These are phyloP conservation scores for Macadamia integrifolia DNA, from an alignment of 164 flowering plant species.

Conservation along the genomic window DNA sequence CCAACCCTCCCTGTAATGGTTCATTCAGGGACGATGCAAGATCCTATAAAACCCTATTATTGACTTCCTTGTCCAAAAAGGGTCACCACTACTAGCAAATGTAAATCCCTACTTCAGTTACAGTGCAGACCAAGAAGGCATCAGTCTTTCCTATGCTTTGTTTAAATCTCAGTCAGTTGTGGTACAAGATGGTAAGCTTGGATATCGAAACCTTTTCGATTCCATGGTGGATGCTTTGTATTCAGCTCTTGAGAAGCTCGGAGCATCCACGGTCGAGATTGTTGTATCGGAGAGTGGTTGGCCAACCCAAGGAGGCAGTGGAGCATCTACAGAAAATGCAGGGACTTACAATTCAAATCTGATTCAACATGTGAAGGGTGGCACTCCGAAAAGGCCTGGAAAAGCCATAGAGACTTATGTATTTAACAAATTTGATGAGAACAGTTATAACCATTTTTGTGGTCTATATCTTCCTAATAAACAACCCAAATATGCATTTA, in stretches of 20 bases:
- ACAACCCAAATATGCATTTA: constrained; percentile 3
- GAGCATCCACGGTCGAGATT: background rate
- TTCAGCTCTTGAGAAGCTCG: constrained; percentile 1
- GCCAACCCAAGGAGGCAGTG: constrained; percentile 1
- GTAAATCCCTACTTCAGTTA: no score
- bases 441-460: background rate
- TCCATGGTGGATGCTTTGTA: background rate
- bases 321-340: constrained; percentile 1
- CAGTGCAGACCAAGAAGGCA: no score
- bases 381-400: constrained; percentile 3
- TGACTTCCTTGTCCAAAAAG: background rate
- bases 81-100: background rate
- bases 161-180: background rate
- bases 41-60: background rate
- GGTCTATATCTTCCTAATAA: background rate
- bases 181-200: background rate
- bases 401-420: constrained; percentile 1
- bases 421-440: constrained; percentile 3
- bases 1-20: constrained; percentile 10
- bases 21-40: background rate
- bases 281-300: constrained; percentile 14
- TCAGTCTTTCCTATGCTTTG: no score
- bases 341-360: constrained; percentile 4
- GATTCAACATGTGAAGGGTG: constrained; percentile 8
- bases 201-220: background rate